Evolutionary conservation across 2,329 filamentous ascomycete genomes (phyloP).

Genomic region (Pleoardoris graminearum): DNA sequence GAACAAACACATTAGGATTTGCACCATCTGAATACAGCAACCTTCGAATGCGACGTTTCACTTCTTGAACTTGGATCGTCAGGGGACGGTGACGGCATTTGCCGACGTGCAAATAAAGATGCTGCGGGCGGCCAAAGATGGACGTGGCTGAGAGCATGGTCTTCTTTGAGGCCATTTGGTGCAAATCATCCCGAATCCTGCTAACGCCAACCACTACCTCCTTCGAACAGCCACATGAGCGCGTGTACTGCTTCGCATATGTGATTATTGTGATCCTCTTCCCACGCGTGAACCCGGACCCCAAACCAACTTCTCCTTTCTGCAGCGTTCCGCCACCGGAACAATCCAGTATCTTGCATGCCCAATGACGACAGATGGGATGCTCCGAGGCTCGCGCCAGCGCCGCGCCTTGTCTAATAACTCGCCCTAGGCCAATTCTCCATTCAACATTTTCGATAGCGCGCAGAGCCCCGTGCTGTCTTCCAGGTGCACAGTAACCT

Average conservation of each 20-base stretch:
- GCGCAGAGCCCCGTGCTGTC: constrained; percentile 3
- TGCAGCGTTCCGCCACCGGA: constrained; percentile 9
- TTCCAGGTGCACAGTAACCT: constrained; percentile 12
- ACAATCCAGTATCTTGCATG: constrained; percentile 1
- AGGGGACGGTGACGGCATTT: not conserved
- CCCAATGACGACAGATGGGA: constrained; percentile 8
- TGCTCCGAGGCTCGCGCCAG: not conserved
- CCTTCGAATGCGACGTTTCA: too few species aligned
- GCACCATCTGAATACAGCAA: too few species aligned
- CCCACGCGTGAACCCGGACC: not conserved
- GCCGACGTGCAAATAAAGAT: constrained; percentile 8
- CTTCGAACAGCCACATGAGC: not conserved
- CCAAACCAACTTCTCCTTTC: constrained; percentile 12
- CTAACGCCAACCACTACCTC: not conserved
- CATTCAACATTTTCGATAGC: constrained; percentile 13
- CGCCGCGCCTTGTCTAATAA: not conserved
- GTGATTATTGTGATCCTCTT: not conserved
- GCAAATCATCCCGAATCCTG: constrained; percentile 21
- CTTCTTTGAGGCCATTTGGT: constrained; percentile 4
- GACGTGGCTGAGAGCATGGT: constrained; percentile 13
- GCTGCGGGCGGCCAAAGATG: constrained; percentile 1
- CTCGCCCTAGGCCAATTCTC: constrained; percentile 6
- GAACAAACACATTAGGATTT: too few species aligned
- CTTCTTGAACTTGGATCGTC: not conserved
- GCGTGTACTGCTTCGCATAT: not conserved